Conservation (phyloP, 2,329 filamentous ascomycete species). For the Fusarium anguioides region DNA sequence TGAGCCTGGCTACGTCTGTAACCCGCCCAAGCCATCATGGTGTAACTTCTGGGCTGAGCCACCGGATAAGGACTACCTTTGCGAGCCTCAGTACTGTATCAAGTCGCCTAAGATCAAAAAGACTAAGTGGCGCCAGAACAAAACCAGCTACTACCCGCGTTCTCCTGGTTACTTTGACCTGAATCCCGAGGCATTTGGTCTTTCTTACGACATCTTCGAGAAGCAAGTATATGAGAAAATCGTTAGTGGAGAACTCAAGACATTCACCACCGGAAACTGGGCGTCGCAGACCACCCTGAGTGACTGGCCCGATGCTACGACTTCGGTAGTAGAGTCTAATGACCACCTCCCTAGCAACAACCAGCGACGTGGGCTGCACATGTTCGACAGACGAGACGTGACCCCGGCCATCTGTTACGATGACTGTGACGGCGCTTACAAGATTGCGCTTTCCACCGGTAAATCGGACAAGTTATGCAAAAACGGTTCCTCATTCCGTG, state of each 20-base stretch:
- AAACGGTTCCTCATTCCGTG: constrained; percentile 54
- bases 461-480: constrained; percentile 61
- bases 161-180: constrained; percentile 70
- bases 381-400: constrained; percentile 54
- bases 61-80: constrained; percentile 60
- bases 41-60: constrained; percentile 64
- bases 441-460: constrained; percentile 60
- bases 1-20: constrained; percentile 63
- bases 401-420: constrained; percentile 63
- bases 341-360: constrained; percentile 16
- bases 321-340: constrained; percentile 21
- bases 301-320: constrained; percentile 42
- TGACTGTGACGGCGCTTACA: constrained; percentile 61
- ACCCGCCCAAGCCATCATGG: constrained; percentile 58
- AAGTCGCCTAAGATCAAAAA: constrained; percentile 52
- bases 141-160: constrained; percentile 64
- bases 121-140: constrained; percentile 57
- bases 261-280: constrained; percentile 67
- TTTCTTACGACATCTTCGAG: constrained; percentile 71
- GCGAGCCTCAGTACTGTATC: constrained; percentile 58
- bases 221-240: constrained; percentile 53
- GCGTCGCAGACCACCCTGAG: constrained; percentile 62
- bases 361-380: constrained; percentile 36
- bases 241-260: constrained; percentile 53
- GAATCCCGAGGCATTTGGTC: constrained; percentile 69